A percentile compares a stretch with the other conserved stretches of the same genome.
These are phyloP conservation scores for Cucurbita maxima DNA, from an alignment of 306 rosid genomes.

Conservation along the genomic window DNA sequence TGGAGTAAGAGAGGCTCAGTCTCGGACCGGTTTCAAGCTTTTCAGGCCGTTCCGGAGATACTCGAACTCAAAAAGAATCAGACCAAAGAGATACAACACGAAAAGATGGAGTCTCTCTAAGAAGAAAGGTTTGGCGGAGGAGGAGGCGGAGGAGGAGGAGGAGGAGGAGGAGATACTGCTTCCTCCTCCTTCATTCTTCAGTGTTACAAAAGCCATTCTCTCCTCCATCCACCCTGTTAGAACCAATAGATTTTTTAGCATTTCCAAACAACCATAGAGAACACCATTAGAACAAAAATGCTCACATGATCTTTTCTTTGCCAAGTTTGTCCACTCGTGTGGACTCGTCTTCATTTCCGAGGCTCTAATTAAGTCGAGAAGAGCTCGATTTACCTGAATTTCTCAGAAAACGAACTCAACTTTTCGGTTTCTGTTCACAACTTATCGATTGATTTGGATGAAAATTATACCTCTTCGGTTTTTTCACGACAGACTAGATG, in stretches of 20 bases:
- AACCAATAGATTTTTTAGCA: background rate
- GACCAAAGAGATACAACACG: constrained; percentile 41
- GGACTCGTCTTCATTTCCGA: constrained; percentile 40
- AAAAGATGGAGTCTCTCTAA: constrained; percentile 29
- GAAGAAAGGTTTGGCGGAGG: constrained; percentile 15
- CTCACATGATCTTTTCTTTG: constrained; percentile 40
- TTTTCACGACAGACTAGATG: constrained; percentile 93
- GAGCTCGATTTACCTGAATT: constrained; percentile 79
- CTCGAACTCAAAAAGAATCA: constrained; percentile 33
- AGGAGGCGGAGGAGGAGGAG: constrained; percentile 17
- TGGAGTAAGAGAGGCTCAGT: constrained; percentile 24
- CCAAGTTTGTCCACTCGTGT: constrained; percentile 74
- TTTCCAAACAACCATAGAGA: background rate
- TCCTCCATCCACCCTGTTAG: constrained; percentile 55
- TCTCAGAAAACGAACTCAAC: background rate
- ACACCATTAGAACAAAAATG: background rate
- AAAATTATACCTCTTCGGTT: constrained; percentile 58
- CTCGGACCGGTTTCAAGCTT: constrained; percentile 52
- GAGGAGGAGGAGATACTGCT: constrained; percentile 19
- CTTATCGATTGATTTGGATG: background rate
- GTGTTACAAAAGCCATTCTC: constrained; percentile 19
- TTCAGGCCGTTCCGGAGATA: constrained; percentile 28
- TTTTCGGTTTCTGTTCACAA: background rate
- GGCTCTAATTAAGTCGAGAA: constrained; percentile 57
- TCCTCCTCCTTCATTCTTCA: constrained; percentile 28